Evolutionary conservation across 345 rosid genomes (phyloP).

Genomic region (Arabidopsis suecica): DNA sequence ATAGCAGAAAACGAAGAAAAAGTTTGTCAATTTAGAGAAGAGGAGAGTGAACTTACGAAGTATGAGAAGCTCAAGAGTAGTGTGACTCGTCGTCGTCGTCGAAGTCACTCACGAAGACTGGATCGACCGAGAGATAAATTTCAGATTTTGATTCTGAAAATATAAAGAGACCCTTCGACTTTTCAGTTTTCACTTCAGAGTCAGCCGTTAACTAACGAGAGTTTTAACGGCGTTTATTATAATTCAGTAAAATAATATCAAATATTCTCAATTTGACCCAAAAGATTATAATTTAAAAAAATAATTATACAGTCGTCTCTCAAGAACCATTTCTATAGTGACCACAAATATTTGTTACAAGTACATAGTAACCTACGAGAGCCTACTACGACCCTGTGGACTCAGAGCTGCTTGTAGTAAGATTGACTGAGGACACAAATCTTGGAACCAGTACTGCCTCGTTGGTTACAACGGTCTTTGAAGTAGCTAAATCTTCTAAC

Average conservation of each 20-base stretch:
- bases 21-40: not conserved
- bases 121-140: constrained; percentile 20
- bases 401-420: constrained; percentile 44
- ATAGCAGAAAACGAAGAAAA: not conserved
- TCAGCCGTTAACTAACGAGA: not conserved
- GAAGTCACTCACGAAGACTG: constrained; percentile 21
- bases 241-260: not conserved
- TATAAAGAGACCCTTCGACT: constrained; percentile 6
- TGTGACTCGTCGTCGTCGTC: constrained; percentile 35
- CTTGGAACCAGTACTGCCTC: constrained; percentile 63
- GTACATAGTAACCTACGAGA: constrained; percentile 39
- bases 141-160: not conserved
- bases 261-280: constrained; percentile 6
- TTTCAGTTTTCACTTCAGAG: not conserved
- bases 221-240: not conserved
- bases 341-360: constrained; percentile 30
- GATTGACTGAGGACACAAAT: constrained; percentile 58
- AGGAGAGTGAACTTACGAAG: constrained; percentile 19
- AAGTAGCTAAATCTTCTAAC: constrained; percentile 69
- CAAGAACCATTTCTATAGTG: constrained; percentile 28
- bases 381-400: constrained; percentile 24
- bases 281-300: constrained; percentile 14
- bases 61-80: constrained; percentile 6
- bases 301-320: constrained; percentile 39
- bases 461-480: constrained; percentile 48